Evolutionary conservation across 2,329 filamentous ascomycete species (phyloP), one percentile per base, ranked within the genome.

Genomic region (Cladophialophora yegresii): DNA sequence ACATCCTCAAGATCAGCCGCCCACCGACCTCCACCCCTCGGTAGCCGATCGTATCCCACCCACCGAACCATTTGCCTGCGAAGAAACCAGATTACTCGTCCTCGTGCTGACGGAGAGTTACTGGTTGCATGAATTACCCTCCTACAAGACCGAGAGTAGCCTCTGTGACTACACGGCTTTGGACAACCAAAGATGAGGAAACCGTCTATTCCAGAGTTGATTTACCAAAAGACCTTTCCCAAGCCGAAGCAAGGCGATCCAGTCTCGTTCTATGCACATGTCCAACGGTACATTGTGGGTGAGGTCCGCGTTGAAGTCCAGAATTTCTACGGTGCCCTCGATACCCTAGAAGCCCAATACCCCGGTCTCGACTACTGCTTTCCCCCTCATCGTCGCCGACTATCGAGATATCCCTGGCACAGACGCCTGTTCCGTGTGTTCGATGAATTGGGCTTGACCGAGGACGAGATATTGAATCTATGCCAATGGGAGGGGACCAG

Each of bases 301-400:
- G 86, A 89, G 78, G 85, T 89, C 59, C 84, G 86, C 65, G 80
- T 85, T 69, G 86, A 89, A 75, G 87, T 85, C 1, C 81, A 82
- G 61, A 83, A 81, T 57, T 89, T 87, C 77, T 88, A 88, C 76
- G 86, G 86, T 71, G 81, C 83, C 47, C 79, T 87, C 53, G 85
- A 87, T 77, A 85, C 82, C 71, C 80, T 87, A 66, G 86, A 88
- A 78, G 85, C 86, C 56, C 85, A 86, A 64, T 88, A 89, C 71
- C 86, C 86, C 0, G 86, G 86, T 36, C 79, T 88, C 54, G 86
- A 89, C 45, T 89, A 89, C 74, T 83, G 83, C 54, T 80, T 85
- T 71, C 76, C 78, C 6, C 84, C 86, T 1, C 86, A 89, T 76
- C 83, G 86, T 62, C 84, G 86, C 78, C 81, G 86, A 47, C 79